Base-by-base conservation (phyloP, 768 basidiomycete species). In the Rhizopogon vinicolor region DNA sequence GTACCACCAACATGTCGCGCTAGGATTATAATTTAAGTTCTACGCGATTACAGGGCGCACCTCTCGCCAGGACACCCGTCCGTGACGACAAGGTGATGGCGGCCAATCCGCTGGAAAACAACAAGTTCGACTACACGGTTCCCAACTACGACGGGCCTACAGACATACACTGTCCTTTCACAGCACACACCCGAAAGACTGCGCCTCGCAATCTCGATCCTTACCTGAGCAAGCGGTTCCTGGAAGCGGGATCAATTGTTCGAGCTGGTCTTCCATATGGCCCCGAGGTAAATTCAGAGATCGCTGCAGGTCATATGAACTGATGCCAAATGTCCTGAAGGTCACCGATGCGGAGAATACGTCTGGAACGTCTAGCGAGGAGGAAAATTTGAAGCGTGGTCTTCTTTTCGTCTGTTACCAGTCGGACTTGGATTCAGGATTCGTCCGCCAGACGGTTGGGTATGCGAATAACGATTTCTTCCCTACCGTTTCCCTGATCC, bases 111-210 rank as follows among this genome's bases (percentile, higher is more conserved):
- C 57, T 69, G 29, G 76, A 76, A 58, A 66, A 76, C 58, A 78
- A 81, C 68, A 59, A 70, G 33, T 80, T 75, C 52, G 72, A 67
- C 56, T 75, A 65, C 40, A 49, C 62, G 3, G 44, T 54, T 29
- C 25, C 44, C 9, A 28, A 18, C 10, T 28, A 33, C 12, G 33
- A 39, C 41, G 45, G 12, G 7, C 55, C 56, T 1, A 56, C 48
- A 7, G 56, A 63, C 18, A 49, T 51, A 46, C 56, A 51, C 41
- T 74, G 74, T 55, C 80, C 80, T 10, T 79, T 80, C 62, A 75
- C 77, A 28, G 77, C 77, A 1, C 78, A 80, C 53, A 65, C 74
- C 43, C 74, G 79, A 25, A 80, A 79, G 67, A 76, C 74, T 10
- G 68, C 68, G 56, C 79, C 78, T 37, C 75, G 80, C 10, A 54